Evolutionary conservation across 2,329 filamentous ascomycete genomes (phyloP).

Genomic region (Penicillium sp.): DNA sequence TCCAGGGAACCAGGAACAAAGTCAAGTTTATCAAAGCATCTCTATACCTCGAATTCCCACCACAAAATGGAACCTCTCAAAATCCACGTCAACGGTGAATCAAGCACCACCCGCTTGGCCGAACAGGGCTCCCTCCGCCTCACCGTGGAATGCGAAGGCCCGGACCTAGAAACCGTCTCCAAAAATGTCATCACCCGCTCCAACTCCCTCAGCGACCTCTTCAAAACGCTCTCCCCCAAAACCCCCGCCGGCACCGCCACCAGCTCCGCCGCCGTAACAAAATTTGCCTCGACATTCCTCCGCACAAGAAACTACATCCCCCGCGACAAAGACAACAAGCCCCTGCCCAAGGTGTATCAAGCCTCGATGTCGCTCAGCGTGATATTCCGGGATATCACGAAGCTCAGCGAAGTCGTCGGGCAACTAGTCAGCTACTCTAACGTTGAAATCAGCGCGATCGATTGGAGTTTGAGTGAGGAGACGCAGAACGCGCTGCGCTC

Average conservation of each 20-base stretch:
- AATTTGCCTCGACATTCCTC: slow-evolving; percentile 21
- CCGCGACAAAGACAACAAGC: slow-evolving; percentile 9
- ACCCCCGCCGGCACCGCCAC: slow-evolving; percentile 11
- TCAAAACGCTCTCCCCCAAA: slow-evolving; percentile 20
- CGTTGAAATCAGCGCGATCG: slow-evolving; percentile 29
- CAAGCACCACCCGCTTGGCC: slow-evolving; percentile 18
- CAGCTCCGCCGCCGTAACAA: slow-evolving; percentile 25
- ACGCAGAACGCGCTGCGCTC: slow-evolving; percentile 25
- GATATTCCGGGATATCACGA: slow-evolving; percentile 31
- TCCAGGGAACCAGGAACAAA: background rate
- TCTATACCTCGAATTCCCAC: background rate
- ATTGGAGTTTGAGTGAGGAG: slow-evolving; percentile 33
- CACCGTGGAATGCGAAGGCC: slow-evolving; percentile 13
- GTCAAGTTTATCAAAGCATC: background rate
- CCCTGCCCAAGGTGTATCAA: slow-evolving; percentile 20
- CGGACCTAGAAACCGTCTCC: slow-evolving; percentile 14
- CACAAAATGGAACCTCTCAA: slow-evolving; percentile 24
- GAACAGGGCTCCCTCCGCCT: slow-evolving; percentile 22
- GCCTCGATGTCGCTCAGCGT: slow-evolving; percentile 26
- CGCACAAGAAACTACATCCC: slow-evolving; percentile 10
- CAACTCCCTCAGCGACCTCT: slow-evolving; percentile 15
- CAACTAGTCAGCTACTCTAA: slow-evolving; percentile 23
- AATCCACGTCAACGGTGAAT: slow-evolving; percentile 19
- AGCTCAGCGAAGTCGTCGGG: slow-evolving; percentile 25
- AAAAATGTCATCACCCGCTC: slow-evolving; percentile 15